A percentile compares a stretch with the other conserved stretches of the same genome.
Conservation (phyloP, 2,329 filamentous ascomycete genomes). For the Penicillium griseofulvum region DNA sequence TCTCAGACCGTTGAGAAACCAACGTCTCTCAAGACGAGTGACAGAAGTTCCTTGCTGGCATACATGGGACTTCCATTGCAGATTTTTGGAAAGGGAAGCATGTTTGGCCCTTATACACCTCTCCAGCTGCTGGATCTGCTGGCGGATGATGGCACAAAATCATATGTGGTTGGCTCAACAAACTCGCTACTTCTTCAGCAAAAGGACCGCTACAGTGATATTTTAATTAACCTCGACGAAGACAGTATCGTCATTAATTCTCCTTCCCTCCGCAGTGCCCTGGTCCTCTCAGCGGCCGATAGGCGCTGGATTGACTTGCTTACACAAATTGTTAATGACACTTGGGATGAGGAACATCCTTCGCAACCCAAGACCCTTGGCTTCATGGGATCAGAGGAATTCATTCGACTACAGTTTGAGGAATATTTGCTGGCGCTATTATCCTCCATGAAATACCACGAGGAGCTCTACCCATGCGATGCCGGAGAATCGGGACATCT, state of each 20-base stretch:
- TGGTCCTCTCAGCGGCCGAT: constrained; percentile 79
- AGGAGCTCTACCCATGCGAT: constrained; percentile 56
- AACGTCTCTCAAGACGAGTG: constrained; percentile 85
- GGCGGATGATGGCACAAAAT: constrained; percentile 91
- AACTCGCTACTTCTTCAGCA: constrained; percentile 93
- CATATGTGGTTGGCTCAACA: constrained; percentile 94
- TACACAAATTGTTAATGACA: constrained; percentile 88
- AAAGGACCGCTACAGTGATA: constrained; percentile 92
- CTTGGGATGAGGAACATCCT: constrained; percentile 92
- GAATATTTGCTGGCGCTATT: constrained; percentile 90
- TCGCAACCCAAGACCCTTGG: constrained; percentile 88
- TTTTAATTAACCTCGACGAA: constrained; percentile 94
- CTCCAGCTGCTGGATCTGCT: constrained; percentile 92
- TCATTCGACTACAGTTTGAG: constrained; percentile 95
- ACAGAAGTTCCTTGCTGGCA: constrained; percentile 80
- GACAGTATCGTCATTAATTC: constrained; percentile 81
- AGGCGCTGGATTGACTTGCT: constrained; percentile 95
- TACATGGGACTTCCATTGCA: constrained; percentile 96
- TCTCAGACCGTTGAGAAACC: constrained; percentile 72
- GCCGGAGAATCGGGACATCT: constrained; percentile 43
- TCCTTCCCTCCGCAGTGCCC: constrained; percentile 68
- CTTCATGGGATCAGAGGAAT: constrained; percentile 93
- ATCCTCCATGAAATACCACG: constrained; percentile 85
- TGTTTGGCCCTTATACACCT: constrained; percentile 96
- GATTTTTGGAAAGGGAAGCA: constrained; percentile 90